A percentile compares a stretch with the other conserved stretches of the same genome.
phyloP scores from a whole-genome alignment of 139 green algal species.

The Volvox africanus region DNA sequence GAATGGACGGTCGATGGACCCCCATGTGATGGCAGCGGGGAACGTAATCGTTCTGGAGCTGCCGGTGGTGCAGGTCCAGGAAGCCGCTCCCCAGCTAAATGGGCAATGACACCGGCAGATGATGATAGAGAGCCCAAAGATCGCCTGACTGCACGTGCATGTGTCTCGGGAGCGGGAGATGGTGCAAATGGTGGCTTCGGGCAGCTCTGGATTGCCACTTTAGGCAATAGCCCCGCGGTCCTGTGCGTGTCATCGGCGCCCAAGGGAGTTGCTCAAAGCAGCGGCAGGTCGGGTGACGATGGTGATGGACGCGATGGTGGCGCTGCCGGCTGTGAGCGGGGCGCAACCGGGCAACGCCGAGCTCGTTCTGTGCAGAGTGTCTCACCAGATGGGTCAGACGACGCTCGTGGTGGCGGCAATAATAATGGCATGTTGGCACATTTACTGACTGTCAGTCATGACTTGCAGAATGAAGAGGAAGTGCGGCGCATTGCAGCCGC shows the following conservation, averaged over 20 bases:
- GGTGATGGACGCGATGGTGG: not conserved
- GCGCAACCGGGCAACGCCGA: too few species aligned
- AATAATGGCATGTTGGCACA: not conserved
- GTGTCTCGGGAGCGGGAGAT: too few species aligned
- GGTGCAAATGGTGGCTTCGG: too few species aligned
- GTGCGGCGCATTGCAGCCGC: constrained; percentile 2
- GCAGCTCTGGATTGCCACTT: constrained; percentile 52
- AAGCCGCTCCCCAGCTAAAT: too few species aligned
- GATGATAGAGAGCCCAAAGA: too few species aligned
- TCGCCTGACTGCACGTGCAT: too few species aligned
- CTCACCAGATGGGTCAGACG: not conserved
- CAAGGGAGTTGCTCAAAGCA: too few species aligned
- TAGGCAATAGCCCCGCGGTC: constrained; percentile 66
- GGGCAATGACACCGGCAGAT: too few species aligned
- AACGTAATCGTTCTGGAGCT: not conserved
- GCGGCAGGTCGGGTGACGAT: too few species aligned
- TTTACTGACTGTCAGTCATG: not conserved
- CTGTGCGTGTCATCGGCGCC: constrained; percentile 48
- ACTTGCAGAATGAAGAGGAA: constrained; percentile 5
- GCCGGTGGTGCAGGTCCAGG: too few species aligned
- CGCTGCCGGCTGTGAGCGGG: not conserved
- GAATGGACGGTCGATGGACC: not conserved
- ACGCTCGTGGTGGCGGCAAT: not conserved
- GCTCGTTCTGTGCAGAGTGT: not conserved
- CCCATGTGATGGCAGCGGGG: not conserved